These are phyloP conservation scores for Tetragonia tetragonoides DNA, from an alignment of 148 eudicot species.

Conservation along the genomic window DNA sequence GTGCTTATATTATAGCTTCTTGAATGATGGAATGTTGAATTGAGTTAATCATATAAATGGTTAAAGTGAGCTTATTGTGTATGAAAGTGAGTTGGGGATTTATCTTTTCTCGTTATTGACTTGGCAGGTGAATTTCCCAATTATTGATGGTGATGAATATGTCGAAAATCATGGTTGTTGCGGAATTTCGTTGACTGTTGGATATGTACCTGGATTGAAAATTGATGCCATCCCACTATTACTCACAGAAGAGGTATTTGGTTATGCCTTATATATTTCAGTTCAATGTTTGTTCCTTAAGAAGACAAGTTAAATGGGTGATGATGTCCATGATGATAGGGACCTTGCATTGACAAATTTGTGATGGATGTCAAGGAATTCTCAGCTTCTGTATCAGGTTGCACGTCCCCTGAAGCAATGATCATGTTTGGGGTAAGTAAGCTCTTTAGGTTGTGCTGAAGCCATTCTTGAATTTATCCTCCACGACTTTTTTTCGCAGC, in stretches of 20 bases:
- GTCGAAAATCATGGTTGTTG: slow-evolving; percentile 8
- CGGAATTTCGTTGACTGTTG: slow-evolving; percentile 68
- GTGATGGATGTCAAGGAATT: slow-evolving; percentile 53
- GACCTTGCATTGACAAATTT: slow-evolving; percentile 50
- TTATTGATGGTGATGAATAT: slow-evolving; percentile 31
- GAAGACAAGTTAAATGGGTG: neutral
- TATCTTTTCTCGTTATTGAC: neutral
- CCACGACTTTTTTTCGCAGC: neutral
- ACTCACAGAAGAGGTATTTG: slow-evolving; percentile 17
- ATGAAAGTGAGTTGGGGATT: neutral
- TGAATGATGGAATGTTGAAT: neutral
- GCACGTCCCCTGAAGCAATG: slow-evolving; percentile 68
- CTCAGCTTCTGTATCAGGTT: slow-evolving; percentile 52
- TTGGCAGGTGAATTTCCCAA: slow-evolving; percentile 29
- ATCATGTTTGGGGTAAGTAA: slow-evolving; percentile 80
- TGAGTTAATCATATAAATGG: neutral
- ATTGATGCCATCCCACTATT: slow-evolving; percentile 50
- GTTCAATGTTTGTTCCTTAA: neutral
- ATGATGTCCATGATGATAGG: slow-evolving; percentile 19
- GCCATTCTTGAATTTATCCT: neutral
- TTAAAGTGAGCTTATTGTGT: neutral
- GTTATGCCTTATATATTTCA: neutral
- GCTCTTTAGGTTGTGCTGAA: slow-evolving; percentile 5
- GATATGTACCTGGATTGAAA: slow-evolving; percentile 78
- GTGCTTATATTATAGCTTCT: neutral